phyloP scores from a whole-genome alignment of 2,329 filamentous ascomycete genomes.

The Chaetomium globosum region DNA sequence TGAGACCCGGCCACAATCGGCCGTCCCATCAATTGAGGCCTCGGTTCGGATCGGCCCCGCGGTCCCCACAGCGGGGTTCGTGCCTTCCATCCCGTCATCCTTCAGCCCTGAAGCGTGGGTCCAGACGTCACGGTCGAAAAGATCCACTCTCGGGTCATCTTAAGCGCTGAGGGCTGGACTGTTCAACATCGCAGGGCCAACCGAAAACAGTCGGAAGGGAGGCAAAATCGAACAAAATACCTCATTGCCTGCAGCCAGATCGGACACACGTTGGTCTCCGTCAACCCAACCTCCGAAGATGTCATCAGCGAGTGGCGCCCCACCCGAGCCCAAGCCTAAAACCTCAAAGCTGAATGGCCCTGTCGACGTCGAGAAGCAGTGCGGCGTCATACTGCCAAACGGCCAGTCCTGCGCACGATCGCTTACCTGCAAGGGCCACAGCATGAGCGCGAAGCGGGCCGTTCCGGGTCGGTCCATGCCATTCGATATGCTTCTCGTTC shows the following conservation, averaged over 20 bases:
- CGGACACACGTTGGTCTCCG: not conserved
- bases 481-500: conserved; percentile 86
- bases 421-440: conserved; percentile 89
- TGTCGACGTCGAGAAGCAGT: conserved; percentile 92
- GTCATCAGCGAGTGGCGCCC: not conserved
- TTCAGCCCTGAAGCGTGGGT: not conserved
- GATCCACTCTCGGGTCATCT: not conserved
- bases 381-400: conserved; percentile 82
- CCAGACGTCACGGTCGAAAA: not conserved
- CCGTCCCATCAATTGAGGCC: not conserved
- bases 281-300: not conserved
- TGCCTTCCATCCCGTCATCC: not conserved
- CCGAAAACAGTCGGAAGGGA: not conserved
- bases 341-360: conserved; percentile 84
- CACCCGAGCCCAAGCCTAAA: conserved; percentile 73
- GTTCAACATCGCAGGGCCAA: not conserved
- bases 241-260: not conserved
- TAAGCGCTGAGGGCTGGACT: not conserved
- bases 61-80: conserved; percentile 9
- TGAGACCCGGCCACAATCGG: not conserved
- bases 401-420: conserved; percentile 85
- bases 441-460: conserved; percentile 87
- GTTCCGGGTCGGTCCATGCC: conserved; percentile 85
- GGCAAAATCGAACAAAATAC: not conserved
- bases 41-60: conserved; percentile 16